Evolutionary conservation across 495 filamentous ascomycete genomes (phyloP).

Genomic region (Staphylotrichum longicolle): DNA sequence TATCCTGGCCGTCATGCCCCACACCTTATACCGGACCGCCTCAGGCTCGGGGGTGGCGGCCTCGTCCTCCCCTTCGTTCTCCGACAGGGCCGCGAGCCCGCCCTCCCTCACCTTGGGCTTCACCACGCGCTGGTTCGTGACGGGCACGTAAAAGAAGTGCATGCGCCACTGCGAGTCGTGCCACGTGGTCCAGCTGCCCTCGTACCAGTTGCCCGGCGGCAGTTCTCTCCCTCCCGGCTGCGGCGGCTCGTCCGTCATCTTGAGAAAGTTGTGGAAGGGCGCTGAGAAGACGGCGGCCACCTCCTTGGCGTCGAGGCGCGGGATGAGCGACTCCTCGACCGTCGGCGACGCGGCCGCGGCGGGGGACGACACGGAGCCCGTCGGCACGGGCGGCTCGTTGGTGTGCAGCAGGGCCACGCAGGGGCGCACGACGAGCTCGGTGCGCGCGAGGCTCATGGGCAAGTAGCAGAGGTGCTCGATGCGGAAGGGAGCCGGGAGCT

Average conservation of each 20-base stretch:
- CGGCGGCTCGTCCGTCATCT: conserved; percentile 44
- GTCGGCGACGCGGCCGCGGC: conserved; percentile 16
- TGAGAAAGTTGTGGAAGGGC: conserved; percentile 72
- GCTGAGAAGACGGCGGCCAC: conserved; percentile 90
- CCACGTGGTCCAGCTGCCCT: conserved; percentile 64
- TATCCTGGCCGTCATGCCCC: conserved; percentile 89
- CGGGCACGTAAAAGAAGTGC: conserved; percentile 87
- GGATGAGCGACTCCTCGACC: conserved; percentile 71
- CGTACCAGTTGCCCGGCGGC: conserved; percentile 64
- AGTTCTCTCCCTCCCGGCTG: background rate
- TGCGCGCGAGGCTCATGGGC: conserved; percentile 74
- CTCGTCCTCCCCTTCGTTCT: conserved; percentile 18
- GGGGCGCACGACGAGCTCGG: conserved; percentile 77
- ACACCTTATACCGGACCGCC: conserved; percentile 66
- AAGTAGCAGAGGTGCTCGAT: conserved; percentile 84
- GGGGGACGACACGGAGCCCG: conserved; percentile 10
- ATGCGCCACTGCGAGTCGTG: conserved; percentile 65
- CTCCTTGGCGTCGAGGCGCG: conserved; percentile 75
- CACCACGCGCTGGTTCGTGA: conserved; percentile 58
- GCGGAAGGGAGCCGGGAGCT: conserved; percentile 65
- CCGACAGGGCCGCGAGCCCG: conserved; percentile 33
- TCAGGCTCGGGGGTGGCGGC: conserved; percentile 22
- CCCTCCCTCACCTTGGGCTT: conserved; percentile 47
- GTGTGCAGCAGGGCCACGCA: conserved; percentile 80
- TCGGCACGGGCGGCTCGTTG: conserved; percentile 32